Base-by-base conservation (phyloP, 352 stramenopile species). In the Phytophthora chlamydospora region DNA sequence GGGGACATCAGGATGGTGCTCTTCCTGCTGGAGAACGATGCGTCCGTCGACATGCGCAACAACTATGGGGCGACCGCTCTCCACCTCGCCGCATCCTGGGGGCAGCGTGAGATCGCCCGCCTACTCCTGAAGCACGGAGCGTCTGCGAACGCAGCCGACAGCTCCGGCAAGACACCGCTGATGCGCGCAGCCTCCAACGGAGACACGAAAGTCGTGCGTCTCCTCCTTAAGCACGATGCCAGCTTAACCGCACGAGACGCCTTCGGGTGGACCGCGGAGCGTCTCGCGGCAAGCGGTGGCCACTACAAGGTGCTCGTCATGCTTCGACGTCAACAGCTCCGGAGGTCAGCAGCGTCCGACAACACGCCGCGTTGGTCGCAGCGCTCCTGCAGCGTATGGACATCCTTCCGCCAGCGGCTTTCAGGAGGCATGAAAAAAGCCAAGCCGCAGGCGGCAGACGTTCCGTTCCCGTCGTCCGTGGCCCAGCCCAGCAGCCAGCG, bases 101-200 rank as follows among this genome's bases (percentile, higher is more conserved):
- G 47, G 13, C 36, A 50, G 8, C 34, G 8, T 16, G 29, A 51
- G 34, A 36, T 40, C 31, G 41, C 61, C 49, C 54, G 54, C 24
- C 24, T 65, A 27, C 54, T 69, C 21, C 38, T 69, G 32, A 34
- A 59, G 12, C 61, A 60, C 17, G 52, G 54, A 0, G 61, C 61
- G 32, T 55, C 36, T 49, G 54, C 50, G 41, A 59, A 65, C 31
- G 47, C 61, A 35, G 14, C 45, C 12, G 61, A 69, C 21, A 34
- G 16, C n/a, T 69, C 47, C 8, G 61, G 61, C 33, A 65, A 64
- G 46, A 65, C 61, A 33, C 54, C 61, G 8, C 40, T 69, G 3
- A 44, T 65, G n/a, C 40, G 54, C 42, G 47, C 62, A 32, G 46
- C 47, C 0, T 16, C 47, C 8, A 70, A 70, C n/a, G 62, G 56